Percentiles rank a stretch among this genome's conserved stretches.
phyloP scores from a whole-genome alignment of 306 rosid species.

The Ormosia emarginata region DNA sequence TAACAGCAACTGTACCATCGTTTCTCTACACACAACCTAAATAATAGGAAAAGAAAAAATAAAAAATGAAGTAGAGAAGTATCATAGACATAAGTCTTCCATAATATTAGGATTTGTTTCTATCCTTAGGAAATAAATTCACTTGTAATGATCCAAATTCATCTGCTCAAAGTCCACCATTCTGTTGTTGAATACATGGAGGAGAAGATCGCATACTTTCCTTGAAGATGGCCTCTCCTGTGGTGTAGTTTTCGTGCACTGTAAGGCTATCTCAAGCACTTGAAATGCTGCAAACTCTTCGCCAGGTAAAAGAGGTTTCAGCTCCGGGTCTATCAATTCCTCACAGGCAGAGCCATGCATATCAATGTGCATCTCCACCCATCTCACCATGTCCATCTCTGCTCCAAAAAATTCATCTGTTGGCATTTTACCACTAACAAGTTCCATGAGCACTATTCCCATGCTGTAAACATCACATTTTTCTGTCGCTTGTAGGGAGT shows the following conservation, averaged over 20 bases:
- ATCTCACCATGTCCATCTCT: constrained; percentile 96
- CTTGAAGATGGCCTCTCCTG: constrained; percentile 80
- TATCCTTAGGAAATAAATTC: constrained; percentile 1
- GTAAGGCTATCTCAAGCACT: constrained; percentile 86
- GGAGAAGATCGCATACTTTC: constrained; percentile 68
- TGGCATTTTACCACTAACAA: constrained; percentile 89
- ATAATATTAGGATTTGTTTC: not conserved
- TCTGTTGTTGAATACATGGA: constrained; percentile 55
- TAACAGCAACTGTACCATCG: not conserved
- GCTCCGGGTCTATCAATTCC: constrained; percentile 61
- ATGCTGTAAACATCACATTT: constrained; percentile 94
- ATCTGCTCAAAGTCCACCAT: constrained; percentile 44
- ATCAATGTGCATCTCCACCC: constrained; percentile 65
- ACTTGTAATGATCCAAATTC: constrained; percentile 22
- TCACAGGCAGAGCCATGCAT: constrained; percentile 43
- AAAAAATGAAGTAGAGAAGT: not conserved
- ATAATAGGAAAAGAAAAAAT: not conserved
- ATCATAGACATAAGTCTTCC: not conserved
- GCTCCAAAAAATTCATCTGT: constrained; percentile 60
- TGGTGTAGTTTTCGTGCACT: constrained; percentile 75
- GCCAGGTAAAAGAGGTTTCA: constrained; percentile 55
- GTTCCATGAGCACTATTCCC: constrained; percentile 92
- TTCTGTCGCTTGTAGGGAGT: constrained; percentile 78
- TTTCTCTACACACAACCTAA: constrained; percentile 1
- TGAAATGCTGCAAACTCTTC: constrained; percentile 68